Evolutionary conservation across 345 rosid genomes (phyloP).

Genomic region (Boechera divaricarpa): DNA sequence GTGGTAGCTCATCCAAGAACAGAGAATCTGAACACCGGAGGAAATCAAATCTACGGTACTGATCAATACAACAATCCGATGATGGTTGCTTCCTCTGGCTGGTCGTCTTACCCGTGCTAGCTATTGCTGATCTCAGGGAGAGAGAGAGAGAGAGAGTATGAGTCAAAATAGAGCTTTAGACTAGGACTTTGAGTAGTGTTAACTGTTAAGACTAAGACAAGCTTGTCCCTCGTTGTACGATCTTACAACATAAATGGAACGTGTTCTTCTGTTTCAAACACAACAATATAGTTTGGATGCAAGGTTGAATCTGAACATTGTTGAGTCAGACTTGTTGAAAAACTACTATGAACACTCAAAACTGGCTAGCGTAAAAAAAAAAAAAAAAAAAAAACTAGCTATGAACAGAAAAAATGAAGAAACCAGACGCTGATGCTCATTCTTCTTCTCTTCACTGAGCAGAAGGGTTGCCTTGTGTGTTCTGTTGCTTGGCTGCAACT

Average conservation of each 20-base stretch:
- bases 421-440: neutral
- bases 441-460: neutral
- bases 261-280: constrained; percentile 7
- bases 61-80: constrained; percentile 34
- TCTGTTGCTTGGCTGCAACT: neutral
- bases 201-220: constrained; percentile 18
- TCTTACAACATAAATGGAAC: constrained; percentile 26
- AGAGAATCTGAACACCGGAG: constrained; percentile 23
- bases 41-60: constrained; percentile 18
- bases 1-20: constrained; percentile 37
- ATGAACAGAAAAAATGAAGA: neutral
- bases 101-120: constrained; percentile 34
- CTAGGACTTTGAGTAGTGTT: constrained; percentile 23
- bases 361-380: neutral
- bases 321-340: neutral
- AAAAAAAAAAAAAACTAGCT: neutral
- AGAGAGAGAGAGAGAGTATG: neutral
- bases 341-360: neutral
- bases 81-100: constrained; percentile 38
- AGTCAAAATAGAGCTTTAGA: constrained; percentile 18
- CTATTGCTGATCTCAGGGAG: neutral
- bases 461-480: neutral
- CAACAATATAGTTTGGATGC: neutral
- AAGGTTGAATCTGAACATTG: neutral
- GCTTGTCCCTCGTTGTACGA: constrained; percentile 16